Evolutionary conservation across 2,329 filamentous ascomycete species (phyloP).

Genomic region (Fusarium papillatum): DNA sequence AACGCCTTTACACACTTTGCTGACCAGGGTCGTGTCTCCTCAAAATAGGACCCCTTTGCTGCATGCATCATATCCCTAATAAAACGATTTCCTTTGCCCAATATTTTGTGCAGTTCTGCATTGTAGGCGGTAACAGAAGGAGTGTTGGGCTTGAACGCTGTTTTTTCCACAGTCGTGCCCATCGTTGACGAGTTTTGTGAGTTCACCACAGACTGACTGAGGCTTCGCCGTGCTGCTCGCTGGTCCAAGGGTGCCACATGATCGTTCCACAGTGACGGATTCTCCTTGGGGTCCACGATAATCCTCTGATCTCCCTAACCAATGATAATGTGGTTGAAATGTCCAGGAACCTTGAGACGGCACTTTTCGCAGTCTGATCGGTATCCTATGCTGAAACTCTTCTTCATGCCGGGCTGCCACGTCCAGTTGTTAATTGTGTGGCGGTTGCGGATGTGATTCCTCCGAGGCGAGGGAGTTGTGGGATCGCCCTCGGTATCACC

Average conservation of each 20-base stretch:
- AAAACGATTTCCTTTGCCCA: neutral
- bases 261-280: slow-evolving; percentile 41
- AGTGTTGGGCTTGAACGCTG: neutral
- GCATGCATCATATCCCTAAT: slow-evolving; percentile 3
- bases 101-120: neutral
- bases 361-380: slow-evolving; percentile 85
- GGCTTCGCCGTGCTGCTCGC: slow-evolving; percentile 25
- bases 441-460: slow-evolving; percentile 69
- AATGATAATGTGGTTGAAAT: slow-evolving; percentile 85
- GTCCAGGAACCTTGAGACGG: slow-evolving; percentile 79
- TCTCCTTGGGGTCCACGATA: slow-evolving; percentile 42
- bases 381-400: slow-evolving; percentile 83
- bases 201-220: slow-evolving; percentile 1
- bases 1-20: neutral
- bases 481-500: slow-evolving; percentile 52
- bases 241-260: slow-evolving; percentile 43
- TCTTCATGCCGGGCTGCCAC: slow-evolving; percentile 74
- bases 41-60: neutral
- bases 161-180: neutral
- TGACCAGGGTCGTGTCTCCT: neutral
- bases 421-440: slow-evolving; percentile 74
- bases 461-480: slow-evolving; percentile 62
- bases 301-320: slow-evolving; percentile 59
- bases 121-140: neutral
- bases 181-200: neutral